phyloP scores from a whole-genome alignment of 2,329 filamentous ascomycete species.

The Colletotrichum sp. region DNA sequence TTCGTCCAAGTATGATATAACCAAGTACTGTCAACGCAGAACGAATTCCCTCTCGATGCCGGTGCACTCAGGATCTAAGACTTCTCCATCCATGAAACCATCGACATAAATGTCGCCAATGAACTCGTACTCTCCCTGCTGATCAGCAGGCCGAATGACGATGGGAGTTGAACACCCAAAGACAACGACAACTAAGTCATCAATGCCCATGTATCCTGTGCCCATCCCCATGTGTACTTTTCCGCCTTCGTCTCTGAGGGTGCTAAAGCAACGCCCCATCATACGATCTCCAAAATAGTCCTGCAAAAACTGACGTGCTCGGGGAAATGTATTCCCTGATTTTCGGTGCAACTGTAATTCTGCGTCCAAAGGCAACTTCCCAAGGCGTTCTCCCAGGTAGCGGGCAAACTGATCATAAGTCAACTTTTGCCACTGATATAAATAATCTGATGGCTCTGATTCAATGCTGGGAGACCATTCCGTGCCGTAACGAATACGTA shows the following conservation, averaged over 20 bases:
- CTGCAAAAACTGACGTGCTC: too few relatives aligned
- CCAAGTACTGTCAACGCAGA: too few relatives aligned
- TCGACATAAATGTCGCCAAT: not conserved
- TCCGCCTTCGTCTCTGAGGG: accelerated
- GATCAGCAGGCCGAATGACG: accelerated
- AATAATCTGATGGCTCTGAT: accelerated
- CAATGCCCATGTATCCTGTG: not conserved
- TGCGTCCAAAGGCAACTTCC: accelerated
- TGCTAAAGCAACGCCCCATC: not conserved
- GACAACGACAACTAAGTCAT: not conserved
- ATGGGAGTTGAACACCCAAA: not conserved
- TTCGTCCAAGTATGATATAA: too few relatives aligned
- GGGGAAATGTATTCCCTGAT: accelerated
- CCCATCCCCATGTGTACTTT: not conserved
- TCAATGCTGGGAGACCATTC: too few relatives aligned
- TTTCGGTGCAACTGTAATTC: too few relatives aligned
- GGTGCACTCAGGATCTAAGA: too few relatives aligned
- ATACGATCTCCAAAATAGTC: not conserved
- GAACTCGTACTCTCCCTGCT: not conserved
- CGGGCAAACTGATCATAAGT: too few relatives aligned
- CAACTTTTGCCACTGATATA: too few relatives aligned
- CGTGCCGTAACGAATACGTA: too few relatives aligned
- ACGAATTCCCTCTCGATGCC: too few relatives aligned
- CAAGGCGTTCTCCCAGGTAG: too few relatives aligned
- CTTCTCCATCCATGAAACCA: not conserved